Evolutionary conservation across 1,284 basidiomycete species (phyloP), one percentile per base, ranked within the genome.

Genomic region (Xanthoconium separans): DNA sequence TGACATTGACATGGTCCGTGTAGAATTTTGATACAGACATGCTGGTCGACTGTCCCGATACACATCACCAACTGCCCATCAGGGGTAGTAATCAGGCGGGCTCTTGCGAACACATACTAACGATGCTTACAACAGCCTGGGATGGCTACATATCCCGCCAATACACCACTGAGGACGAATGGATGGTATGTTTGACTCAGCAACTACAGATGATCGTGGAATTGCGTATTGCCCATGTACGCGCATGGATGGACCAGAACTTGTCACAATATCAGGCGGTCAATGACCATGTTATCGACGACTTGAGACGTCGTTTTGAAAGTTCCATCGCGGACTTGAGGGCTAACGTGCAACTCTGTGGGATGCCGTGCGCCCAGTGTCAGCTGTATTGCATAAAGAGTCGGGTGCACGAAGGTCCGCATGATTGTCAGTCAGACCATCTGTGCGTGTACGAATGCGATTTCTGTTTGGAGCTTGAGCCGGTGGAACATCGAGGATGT

Each of bases 1-100:
- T 1, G 16, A 20, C n/a, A n/a, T n/a, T 53, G 11, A 51, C 5
- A 4, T 44, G 6, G 0, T 37, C 24, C 9, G 9, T 12, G 0
- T 13, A 84, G 82, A 78, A 83, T 56, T 61, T 82, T 43, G 81
- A 84, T 53, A 78, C 75, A 0, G 75, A 79, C 44, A 47, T 64
- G 1, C 52, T 66, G 0, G 67, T 83, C 7, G 71, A 72, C 2
- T 50, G 61, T 10, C 62, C 64, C 0, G 78, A 80, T 53, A 73
- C 71, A 4, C 5, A 36, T 0, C 56, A 70, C 10, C 59, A 61
- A 8, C 76, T 84, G 48, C 76, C 68, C 56, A 58, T 82, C 4
- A 5, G 66, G 10, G 55, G 53, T 0, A 6, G 15, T 3, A 49
- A 65, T 22, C 67, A 60, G n/a, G 48, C 59, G 1, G 31, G 16